Evolutionary conservation across 495 filamentous ascomycete species (phyloP), one percentile per base, ranked within the genome.

Genomic region (Neurospora sp.): DNA sequence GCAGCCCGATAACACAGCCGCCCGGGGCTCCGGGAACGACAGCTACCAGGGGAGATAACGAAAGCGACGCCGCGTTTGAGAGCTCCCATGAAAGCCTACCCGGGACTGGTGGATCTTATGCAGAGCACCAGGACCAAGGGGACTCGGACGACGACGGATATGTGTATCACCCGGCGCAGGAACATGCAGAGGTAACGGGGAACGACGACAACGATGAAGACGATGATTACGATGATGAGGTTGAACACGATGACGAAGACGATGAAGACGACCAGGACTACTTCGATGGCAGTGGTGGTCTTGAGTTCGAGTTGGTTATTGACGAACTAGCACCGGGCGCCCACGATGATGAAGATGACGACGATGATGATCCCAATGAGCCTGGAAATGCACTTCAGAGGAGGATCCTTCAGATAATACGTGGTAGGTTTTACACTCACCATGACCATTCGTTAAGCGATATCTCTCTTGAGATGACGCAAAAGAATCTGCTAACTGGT

Each of bases 231-330:
- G 80, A 80, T 35, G 76, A 83, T 12, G 84, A 85, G 20, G 83
- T 85, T 41, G 84, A 88, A 75, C 81, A 85, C 73, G 86, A 87
- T 76, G 69, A 86, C 82, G 84, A 87, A 16, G 69, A 84, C 39
- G 84, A 83, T 18, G 84, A 84, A 9, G 83, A 84, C 9, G 83
- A 84, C 35, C 80, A 81, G 11, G 82, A 85, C 44, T 83, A 79
- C 70, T 77, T 83, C n/a, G 82, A 81, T 83, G 46, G 79, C 40
- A 76, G 74, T 35, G 77, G 76, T 16, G 71, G 77, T 27, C 42
- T 83, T 11, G 77, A 81, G 59, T 75, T 83, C 9, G 80, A 82
- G 71, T 74, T 48, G 70, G 76, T 70, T 71, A 79, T 72, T 20
- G 76, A 78, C 70, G 74, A 77, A 39, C n/a, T 76, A 20, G 31